Evolutionary conservation across 163 green algal genomes (phyloP).

Genomic region (Prototheca wickerhamii): DNA sequence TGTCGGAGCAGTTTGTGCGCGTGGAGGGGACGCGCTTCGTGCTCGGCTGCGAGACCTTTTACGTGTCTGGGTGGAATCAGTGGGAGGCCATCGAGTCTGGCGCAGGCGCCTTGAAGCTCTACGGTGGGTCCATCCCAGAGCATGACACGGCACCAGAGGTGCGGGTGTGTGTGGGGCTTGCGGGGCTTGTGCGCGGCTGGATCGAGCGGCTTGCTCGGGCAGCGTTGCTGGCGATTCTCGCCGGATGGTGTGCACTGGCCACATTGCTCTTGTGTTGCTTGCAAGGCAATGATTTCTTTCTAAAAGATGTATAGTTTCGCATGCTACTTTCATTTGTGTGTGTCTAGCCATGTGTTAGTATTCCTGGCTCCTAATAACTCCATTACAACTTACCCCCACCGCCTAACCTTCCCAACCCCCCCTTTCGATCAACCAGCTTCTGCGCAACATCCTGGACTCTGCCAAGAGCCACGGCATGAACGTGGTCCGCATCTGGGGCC

Average conservation of each 20-base stretch:
- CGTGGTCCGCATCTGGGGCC: constrained; percentile 37
- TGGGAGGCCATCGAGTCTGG: constrained; percentile 47
- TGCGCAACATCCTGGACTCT: constrained; percentile 35
- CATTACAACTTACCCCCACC: background rate
- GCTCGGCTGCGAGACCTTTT: constrained; percentile 21
- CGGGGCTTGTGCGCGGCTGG: too few species aligned
- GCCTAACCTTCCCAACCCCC: background rate
- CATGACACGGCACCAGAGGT: constrained; percentile 19
- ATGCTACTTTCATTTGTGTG: too few species aligned
- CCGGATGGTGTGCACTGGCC: too few species aligned
- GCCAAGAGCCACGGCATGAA: constrained; percentile 30
- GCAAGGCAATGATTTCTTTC: background rate
- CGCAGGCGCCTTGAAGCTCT: constrained; percentile 40
- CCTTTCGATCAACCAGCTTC: constrained; percentile 18
- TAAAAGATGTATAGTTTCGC: background rate
- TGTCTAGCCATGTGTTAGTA: too few species aligned
- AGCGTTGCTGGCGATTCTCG: too few species aligned
- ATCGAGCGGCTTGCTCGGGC: too few species aligned
- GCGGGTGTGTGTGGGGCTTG: background rate
- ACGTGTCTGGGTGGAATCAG: constrained; percentile 25
- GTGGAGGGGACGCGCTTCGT: constrained; percentile 19
- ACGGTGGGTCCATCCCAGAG: constrained; percentile 34
- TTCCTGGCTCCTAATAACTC: too few species aligned
- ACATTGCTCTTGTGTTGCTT: background rate
- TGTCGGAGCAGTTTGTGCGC: constrained; percentile 23